A percentile compares a stretch with the other conserved stretches of the same genome.
These are phyloP conservation scores for Candida multigemmis DNA, from an alignment of 805 yeast species.

Conservation along the genomic window DNA sequence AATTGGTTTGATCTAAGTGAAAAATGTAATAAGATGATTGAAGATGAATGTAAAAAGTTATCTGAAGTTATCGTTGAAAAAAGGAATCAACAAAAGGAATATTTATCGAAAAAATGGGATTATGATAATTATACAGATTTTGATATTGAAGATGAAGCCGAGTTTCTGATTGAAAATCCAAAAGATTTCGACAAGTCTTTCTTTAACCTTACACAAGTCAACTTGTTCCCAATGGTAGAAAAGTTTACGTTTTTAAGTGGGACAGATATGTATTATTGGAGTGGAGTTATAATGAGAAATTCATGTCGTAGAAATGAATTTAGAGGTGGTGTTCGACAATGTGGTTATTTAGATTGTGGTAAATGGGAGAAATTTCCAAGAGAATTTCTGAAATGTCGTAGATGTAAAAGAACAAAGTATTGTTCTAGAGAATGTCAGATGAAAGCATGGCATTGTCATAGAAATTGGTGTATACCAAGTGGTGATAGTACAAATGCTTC, in stretches of 20 bases:
- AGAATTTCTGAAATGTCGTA: constrained; percentile 89
- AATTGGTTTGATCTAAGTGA: constrained; percentile 23
- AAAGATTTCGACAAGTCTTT: constrained; percentile 32
- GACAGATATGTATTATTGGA: constrained; percentile 88
- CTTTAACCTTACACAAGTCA: constrained; percentile 41
- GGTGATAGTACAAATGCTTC: constrained; percentile 12
- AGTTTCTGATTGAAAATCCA: constrained; percentile 6
- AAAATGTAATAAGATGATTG: constrained; percentile 19
- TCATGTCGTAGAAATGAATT: constrained; percentile 86
- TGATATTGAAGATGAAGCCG: constrained; percentile 20
- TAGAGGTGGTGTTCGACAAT: constrained; percentile 85
- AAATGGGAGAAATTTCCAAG: constrained; percentile 87
- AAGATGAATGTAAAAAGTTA: constrained; percentile 22
- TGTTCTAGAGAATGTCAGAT: constrained; percentile 90
- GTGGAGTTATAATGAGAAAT: constrained; percentile 95
- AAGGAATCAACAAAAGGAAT: constrained; percentile 20
- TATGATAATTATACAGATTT: constrained; percentile 31
- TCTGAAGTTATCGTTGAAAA: constrained; percentile 23
- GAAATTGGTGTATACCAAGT: constrained; percentile 81
- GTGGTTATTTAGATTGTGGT: constrained; percentile 90
- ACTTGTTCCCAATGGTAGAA: constrained; percentile 87
- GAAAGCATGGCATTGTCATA: constrained; percentile 85
- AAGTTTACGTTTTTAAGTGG: constrained; percentile 69
- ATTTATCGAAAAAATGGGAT: constrained; percentile 26
- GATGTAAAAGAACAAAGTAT: constrained; percentile 91